Percentiles rank a stretch among this genome's conserved stretches.
phyloP scores from a whole-genome alignment of 768 basidiomycete genomes.

The Austroboletus festivus region DNA sequence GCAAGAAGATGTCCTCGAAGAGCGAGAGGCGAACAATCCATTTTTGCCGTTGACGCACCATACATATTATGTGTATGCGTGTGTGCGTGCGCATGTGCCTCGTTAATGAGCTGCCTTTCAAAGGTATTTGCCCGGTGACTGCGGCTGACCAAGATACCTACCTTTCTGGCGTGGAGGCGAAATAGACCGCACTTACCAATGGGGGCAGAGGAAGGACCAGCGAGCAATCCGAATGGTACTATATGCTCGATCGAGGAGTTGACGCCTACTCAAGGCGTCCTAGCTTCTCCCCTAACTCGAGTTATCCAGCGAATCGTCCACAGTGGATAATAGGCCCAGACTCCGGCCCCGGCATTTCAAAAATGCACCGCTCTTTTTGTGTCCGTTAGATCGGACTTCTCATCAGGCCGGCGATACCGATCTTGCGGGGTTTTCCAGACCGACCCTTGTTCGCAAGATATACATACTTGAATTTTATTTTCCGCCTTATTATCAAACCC shows the following conservation, averaged over 20 bases:
- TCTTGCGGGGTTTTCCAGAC: slow-evolving; percentile 1
- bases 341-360: background rate
- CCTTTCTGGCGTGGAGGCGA: too few relatives aligned
- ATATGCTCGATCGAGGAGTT: background rate
- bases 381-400: background rate
- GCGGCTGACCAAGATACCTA: background rate
- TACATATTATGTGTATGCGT: background rate
- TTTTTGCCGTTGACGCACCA: background rate
- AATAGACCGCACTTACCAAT: too few relatives aligned
- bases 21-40: background rate
- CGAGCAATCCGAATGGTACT: too few relatives aligned
- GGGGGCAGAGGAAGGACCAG: too few relatives aligned
- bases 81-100: background rate
- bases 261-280: background rate
- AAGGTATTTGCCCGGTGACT: background rate
- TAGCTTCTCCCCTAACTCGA: background rate
- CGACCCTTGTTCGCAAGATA: background rate
- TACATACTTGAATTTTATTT: background rate
- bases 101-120: too few relatives aligned
- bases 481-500: slow-evolving; percentile 7
- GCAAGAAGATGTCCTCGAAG: background rate
- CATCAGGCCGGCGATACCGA: background rate
- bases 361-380: background rate
- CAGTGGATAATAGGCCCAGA: background rate
- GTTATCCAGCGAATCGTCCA: background rate